Evolutionary conservation across 345 rosid species (phyloP), one percentile per base, ranked within the genome.

Genomic region (Arabis hirsuta): DNA sequence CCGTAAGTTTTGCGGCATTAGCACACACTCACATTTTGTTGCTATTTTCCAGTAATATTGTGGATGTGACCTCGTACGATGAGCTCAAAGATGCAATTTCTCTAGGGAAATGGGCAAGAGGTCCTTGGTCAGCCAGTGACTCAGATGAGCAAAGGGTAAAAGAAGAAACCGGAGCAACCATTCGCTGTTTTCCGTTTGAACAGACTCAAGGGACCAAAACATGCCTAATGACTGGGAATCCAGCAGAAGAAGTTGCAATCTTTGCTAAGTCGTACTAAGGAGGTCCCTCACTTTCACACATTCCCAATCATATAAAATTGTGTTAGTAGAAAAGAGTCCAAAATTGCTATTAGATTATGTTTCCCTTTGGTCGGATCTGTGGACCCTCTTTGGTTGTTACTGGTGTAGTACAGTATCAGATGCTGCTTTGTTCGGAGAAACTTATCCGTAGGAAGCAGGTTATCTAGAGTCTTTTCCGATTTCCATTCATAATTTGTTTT

Each of bases 151-250:
- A 81, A 71, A 84, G 69, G 81, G 90, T 95, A 22, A 91, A 91
- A 78, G 99, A 95, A 80, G 99, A 95, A 84, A 91, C 97, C 1
- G 93, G 97, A 20, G 99, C 96, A 65, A 91, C 97, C 19, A 88
- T 91, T 62, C 67, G 97, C 19, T 91, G 97, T 83, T 95, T 82
- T 74, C 97, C 99, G 12, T 95, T 95, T 24, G 83, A 90, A 52
- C 99, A 95, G 81, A 81, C 87, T 4, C 69, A 48, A 52, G 93
- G 84, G 55, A 74, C 56, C 46, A 91, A 88, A 78, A 79, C 81
- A 53, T 95, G 97, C 80, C 76, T 95, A 75, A 88, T 91, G 97
- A 91, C 96, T 0, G 90, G 97, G 67, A 83, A 82, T 43, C 79
- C 88, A 41, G 95, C 95, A 1, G 81, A 84, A 16, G 95, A 91